Conservation (phyloP, 148 eudicot species). For the Diospyros kaki region DNA sequence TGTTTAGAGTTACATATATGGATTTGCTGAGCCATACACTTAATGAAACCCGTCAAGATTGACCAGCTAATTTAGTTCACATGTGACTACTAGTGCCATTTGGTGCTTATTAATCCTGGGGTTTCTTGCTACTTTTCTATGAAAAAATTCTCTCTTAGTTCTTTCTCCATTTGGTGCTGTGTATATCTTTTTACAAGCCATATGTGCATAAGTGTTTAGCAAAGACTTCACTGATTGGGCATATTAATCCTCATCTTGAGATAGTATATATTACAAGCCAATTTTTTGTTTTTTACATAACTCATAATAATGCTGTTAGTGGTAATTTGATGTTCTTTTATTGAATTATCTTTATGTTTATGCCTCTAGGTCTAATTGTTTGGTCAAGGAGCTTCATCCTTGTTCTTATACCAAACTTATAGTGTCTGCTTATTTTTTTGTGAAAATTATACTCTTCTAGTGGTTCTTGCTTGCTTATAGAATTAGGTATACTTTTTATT, state of each 20-base stretch:
- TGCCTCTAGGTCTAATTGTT: background rate
- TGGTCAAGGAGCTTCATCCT: background rate
- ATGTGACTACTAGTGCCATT: background rate
- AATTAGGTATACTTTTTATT: background rate
- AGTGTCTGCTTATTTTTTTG: background rate
- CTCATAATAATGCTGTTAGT: background rate
- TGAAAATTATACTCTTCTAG: background rate
- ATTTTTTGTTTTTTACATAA: background rate
- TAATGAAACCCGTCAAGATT: background rate
- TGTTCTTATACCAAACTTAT: conserved; percentile 2
- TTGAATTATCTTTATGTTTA: background rate
- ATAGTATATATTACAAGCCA: background rate
- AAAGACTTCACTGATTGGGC: background rate
- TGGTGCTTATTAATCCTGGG: background rate
- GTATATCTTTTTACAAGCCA: background rate
- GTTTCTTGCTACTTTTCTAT: background rate
- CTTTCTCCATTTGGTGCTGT: background rate
- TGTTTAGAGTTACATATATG: background rate
- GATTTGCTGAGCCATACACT: background rate
- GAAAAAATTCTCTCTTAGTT: background rate
- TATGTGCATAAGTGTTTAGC: background rate
- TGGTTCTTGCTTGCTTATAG: background rate
- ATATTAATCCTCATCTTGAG: background rate
- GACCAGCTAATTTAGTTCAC: background rate
- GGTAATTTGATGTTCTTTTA: background rate